Conservation (phyloP, 2,329 filamentous ascomycete species). For the Cercospora berteroae region DNA sequence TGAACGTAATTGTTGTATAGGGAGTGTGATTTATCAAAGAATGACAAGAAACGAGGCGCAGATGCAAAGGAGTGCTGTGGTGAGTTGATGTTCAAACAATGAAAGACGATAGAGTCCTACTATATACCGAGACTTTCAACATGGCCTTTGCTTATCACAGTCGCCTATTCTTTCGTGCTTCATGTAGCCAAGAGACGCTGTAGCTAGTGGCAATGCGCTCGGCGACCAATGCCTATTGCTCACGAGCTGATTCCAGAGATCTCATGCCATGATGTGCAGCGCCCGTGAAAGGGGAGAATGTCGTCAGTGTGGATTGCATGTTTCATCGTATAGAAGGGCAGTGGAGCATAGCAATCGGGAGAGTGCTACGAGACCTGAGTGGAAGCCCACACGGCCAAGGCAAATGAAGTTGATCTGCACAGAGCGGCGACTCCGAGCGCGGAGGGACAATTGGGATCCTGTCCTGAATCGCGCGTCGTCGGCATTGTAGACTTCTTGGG, state of each 20-base stretch:
- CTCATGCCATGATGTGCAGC: not conserved
- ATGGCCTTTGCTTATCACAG: not conserved
- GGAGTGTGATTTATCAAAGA: not conserved
- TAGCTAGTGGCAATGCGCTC: not conserved
- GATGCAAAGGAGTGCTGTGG: not conserved
- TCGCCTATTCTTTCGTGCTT: not conserved
- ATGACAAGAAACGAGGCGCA: conserved; percentile 4
- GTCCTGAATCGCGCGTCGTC: not conserved
- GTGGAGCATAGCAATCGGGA: not conserved
- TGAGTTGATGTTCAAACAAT: not conserved
- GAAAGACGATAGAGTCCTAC: not conserved
- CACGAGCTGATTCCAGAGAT: not conserved
- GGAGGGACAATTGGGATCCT: not conserved
- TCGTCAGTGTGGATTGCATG: not conserved
- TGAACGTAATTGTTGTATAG: conserved; percentile 1
- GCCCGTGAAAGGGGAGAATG: not conserved
- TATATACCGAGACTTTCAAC: not conserved
- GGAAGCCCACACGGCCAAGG: conserved; percentile 3
- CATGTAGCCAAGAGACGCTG: not conserved
- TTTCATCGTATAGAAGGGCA: conserved; percentile 1
- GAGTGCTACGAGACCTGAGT: conserved; percentile 5
- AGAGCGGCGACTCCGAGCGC: conserved; percentile 1
- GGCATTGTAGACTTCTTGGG: conserved; percentile 5
- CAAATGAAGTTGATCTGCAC: conserved; percentile 12
- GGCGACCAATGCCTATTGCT: conserved; percentile 1